Conservation (phyloP, 2,329 filamentous ascomycete genomes). For the Herpotrichia juniperi region DNA sequence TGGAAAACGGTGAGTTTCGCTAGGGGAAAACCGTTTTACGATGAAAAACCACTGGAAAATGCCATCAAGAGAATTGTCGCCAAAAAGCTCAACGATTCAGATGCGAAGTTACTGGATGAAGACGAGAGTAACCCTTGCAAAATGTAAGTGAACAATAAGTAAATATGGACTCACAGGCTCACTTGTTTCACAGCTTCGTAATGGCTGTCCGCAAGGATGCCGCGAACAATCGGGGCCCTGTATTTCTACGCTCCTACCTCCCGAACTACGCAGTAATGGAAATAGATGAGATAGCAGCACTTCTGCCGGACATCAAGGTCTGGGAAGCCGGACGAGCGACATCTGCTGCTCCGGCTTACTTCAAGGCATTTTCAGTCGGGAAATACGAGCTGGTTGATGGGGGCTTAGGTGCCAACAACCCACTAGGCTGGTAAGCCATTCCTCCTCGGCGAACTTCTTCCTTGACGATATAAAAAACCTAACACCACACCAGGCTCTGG, state of each 20-base stretch:
- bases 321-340: constrained; percentile 35
- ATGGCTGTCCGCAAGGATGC: not conserved
- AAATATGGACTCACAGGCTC: not conserved
- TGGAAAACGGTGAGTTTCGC: constrained; percentile 11
- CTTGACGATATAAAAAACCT: not conserved
- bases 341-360: constrained; percentile 40
- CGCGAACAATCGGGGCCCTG: constrained; percentile 3
- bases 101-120: constrained; percentile 15
- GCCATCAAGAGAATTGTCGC: constrained; percentile 15
- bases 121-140: constrained; percentile 7
- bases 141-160: constrained; percentile 9
- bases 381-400: constrained; percentile 50
- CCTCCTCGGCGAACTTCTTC: not conserved
- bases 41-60: constrained; percentile 14
- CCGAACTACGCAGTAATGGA: constrained; percentile 12
- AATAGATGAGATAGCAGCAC: constrained; percentile 10
- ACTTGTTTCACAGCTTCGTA: not conserved
- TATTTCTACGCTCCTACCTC: constrained; percentile 49
- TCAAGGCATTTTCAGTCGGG: constrained; percentile 45
- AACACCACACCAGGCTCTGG: constrained; percentile 8
- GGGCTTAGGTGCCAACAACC: constrained; percentile 50
- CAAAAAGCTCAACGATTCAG: not conserved
- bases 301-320: constrained; percentile 16
- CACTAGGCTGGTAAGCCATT: constrained; percentile 18
- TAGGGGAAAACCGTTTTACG: not conserved